A percentile compares a stretch with the other conserved stretches of the same genome.
These are phyloP conservation scores for Torulaspora indica DNA, from an alignment of 805 yeast species.

Conservation along the genomic window DNA sequence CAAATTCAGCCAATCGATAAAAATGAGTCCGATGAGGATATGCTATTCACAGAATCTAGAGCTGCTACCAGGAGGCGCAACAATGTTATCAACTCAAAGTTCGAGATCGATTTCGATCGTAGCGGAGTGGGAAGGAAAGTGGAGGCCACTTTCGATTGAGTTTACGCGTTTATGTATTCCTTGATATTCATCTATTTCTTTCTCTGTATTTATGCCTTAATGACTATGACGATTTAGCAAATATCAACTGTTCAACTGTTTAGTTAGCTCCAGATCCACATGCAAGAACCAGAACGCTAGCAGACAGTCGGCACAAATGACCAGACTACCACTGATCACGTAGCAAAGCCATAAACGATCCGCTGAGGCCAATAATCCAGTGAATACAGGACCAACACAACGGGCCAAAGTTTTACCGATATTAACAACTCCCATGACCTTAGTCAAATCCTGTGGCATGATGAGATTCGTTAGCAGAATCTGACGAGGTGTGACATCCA, in stretches of 20 bases:
- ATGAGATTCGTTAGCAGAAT: slow-evolving; percentile 67
- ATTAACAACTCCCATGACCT: slow-evolving; percentile 80
- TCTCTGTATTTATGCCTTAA: slow-evolving; percentile 1
- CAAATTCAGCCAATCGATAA: slow-evolving; percentile 17
- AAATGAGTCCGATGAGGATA: slow-evolving; percentile 7
- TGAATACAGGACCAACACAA: slow-evolving; percentile 72
- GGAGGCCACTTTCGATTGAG: slow-evolving; percentile 15
- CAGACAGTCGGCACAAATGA: slow-evolving; percentile 39
- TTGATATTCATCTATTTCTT: background rate
- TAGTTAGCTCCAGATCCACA: slow-evolving; percentile 31
- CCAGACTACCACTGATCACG: slow-evolving; percentile 47
- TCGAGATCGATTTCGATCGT: slow-evolving; percentile 40
- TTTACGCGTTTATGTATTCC: background rate
- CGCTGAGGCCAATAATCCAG: slow-evolving; percentile 64
- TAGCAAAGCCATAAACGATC: slow-evolving; percentile 48
- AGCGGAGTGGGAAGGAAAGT: slow-evolving; percentile 40
- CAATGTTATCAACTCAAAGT: slow-evolving; percentile 30
- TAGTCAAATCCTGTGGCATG: slow-evolving; percentile 58
- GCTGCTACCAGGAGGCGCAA: slow-evolving; percentile 19
- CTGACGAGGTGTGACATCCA: slow-evolving; percentile 93
- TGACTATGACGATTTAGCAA: background rate
- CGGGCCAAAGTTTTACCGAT: slow-evolving; percentile 82
- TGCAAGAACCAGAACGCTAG: slow-evolving; percentile 34
- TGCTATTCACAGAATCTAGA: slow-evolving; percentile 7
- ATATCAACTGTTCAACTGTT: slow-evolving; percentile 13